phyloP scores from a whole-genome alignment of 495 filamentous ascomycete species.

The Glonium stellatum region DNA sequence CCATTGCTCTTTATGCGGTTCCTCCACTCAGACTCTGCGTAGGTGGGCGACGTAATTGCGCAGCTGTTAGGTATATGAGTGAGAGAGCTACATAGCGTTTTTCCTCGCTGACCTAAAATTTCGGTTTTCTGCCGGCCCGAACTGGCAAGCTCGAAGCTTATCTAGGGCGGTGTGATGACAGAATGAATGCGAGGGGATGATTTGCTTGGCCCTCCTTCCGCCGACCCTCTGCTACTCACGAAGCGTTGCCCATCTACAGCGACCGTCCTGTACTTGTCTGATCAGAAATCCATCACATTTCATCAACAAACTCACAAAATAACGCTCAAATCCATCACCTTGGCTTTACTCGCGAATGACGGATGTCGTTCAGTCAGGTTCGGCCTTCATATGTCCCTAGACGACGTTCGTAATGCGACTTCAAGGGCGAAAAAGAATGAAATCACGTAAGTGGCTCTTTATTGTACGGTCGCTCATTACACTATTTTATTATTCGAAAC shows the following conservation, averaged over 20 bases:
- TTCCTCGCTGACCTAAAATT: constrained; percentile 10
- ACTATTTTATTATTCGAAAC: constrained; percentile 17
- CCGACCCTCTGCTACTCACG: constrained; percentile 1
- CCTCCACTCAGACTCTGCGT: background rate
- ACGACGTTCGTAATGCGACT: constrained; percentile 49
- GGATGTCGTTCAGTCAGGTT: constrained; percentile 51
- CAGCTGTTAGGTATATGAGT: no score
- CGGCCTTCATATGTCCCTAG: constrained; percentile 39
- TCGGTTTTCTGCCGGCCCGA: constrained; percentile 14
- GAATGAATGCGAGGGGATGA: background rate
- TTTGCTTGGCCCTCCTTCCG: constrained; percentile 6
- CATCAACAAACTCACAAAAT: constrained; percentile 19
- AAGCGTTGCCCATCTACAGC: background rate
- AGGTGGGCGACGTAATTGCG: no score
- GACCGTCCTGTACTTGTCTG: background rate
- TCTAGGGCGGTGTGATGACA: background rate
- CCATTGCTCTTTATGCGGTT: constrained; percentile 43
- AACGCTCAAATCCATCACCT: constrained; percentile 42
- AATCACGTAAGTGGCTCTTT: constrained; percentile 48
- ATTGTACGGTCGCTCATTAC: constrained; percentile 26
- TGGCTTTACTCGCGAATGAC: constrained; percentile 43
- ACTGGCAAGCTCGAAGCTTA: no score
- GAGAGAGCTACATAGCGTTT: no score
- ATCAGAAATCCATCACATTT: constrained; percentile 10
- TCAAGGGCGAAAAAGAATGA: constrained; percentile 54